Evolutionary conservation across 148 eudicot species (phyloP), one percentile per base, ranked within the genome.

Genomic region (Fagopyrum homotropicum): DNA sequence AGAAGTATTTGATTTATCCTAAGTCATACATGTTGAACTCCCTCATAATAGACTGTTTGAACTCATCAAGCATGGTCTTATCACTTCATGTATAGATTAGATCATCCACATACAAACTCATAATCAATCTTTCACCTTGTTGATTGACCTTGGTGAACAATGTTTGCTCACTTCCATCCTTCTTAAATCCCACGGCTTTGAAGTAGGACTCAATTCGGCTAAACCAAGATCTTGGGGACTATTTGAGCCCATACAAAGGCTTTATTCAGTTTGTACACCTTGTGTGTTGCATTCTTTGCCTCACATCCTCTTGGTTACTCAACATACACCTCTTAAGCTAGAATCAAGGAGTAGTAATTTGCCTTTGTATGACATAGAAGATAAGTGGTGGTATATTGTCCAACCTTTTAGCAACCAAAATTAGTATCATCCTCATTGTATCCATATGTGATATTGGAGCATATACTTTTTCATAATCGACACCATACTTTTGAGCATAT

Each of bases 61-160:
- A 72, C 19, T 77, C 75, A 0, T 19, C 11, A 30, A 77, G 4
- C 75, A 56, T 44, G 11, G 7, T 10, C 16, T 56, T 57, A 59
- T 72, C 76, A 60, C 73, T 50, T 8, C 76, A 46, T 12, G 76
- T 78, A 48, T 22, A 72, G 1, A 78, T 4, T 0, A 78, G 10
- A 47, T 78, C 80, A 78, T 78, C 80, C 4, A 72, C 72, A 72
- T 78, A 78, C 4, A 78, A 6, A 8, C 70, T 72, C 1, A 78
- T 43, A 16, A 73, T 56, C 1, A 73, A 3, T 12, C 43, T 12
- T 11, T 49, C 47, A 45, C 80, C 75, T 52, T 29, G 57, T 1
- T 46, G 61, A 2, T n/a, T 6, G 22, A 72, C 56, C 10, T 51
- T 51, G 7, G 7, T 48, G 46, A 78, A 78, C 7, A 72, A 14